Evolutionary conservation across 2,329 filamentous ascomycete genomes (phyloP).

Genomic region (Dactylella cylindrospora): DNA sequence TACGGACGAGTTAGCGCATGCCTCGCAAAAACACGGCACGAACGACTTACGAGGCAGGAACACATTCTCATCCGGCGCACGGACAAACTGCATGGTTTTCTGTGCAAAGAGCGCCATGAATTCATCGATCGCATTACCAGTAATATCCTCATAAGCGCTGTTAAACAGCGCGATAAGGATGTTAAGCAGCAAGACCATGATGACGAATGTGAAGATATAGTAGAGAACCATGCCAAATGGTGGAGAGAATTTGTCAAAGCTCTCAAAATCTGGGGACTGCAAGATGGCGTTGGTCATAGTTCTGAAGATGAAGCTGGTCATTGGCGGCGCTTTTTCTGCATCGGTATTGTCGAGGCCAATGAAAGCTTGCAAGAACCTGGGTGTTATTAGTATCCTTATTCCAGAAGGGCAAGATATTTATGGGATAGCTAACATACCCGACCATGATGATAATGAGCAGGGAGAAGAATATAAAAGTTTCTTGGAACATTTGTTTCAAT

Average conservation of each 20-base stretch:
- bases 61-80: conserved; percentile 95
- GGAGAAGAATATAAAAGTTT: conserved; percentile 71
- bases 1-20: conserved; percentile 42
- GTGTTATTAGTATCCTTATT: conserved; percentile 50
- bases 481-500: conserved; percentile 67
- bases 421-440: conserved; percentile 52
- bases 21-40: not conserved
- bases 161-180: conserved; percentile 97
- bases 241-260: conserved; percentile 85
- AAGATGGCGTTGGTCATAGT: conserved; percentile 88
- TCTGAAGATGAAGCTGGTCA: conserved; percentile 73
- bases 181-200: conserved; percentile 86
- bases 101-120: conserved; percentile 90
- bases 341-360: conserved; percentile 75
- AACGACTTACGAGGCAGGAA: conserved; percentile 72
- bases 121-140: conserved; percentile 88
- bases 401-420: not conserved
- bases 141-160: conserved; percentile 92
- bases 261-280: conserved; percentile 83
- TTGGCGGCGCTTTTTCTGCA: conserved; percentile 58
- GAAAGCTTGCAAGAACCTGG: conserved; percentile 86
- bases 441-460: conserved; percentile 79
- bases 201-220: conserved; percentile 95
- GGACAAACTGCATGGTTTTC: conserved; percentile 95
- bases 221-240: conserved; percentile 95